Evolutionary conservation across 805 yeast species (phyloP), one percentile per base, ranked within the genome.

Genomic region (Hanseniaspora guilliermondii): DNA sequence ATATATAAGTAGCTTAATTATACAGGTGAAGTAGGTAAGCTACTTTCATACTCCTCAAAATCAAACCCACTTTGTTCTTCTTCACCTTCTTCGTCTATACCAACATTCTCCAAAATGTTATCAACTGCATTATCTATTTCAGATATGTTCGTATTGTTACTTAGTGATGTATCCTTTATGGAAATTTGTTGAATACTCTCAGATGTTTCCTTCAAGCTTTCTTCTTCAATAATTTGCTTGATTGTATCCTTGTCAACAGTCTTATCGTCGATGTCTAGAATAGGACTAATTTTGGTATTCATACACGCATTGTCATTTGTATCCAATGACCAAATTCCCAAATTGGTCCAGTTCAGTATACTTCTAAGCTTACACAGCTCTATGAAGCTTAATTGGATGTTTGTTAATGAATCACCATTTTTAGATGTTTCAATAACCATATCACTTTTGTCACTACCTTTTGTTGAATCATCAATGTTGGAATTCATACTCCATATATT

Each of bases 341-440:
- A 66, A 58, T 87, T 80, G 8, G 94, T 74, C 91, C 95, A 91
- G 68, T 83, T 86, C 59, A 89, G 72, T 63, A 83, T 82, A 41
- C 78, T 77, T 53, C 95, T 76, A 21, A 87, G 72, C 60, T 80
- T 76, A 38, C 77, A 69, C 36, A 82, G 65, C 60, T 81, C 85
- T 32, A 75, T 68, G 85, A 95, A 89, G 9, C 79, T 77, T 56
- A 76, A 73, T 56, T 69, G 72, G 32, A 71, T 63, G 50, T 70
- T 67, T 1, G 68, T 63, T 6, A 39, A 22, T 4, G 22, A 39
- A 12, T 39, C 42, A 1, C 63, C 62, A n/a, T 69, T 69, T 27
- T 56, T 58, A 6, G 35, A 27, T 9, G 42, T 5, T n/a, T 22
- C 35, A 1, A 64, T 65, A 9, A 56, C 49, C 16, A 49, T 21